phyloP scores from a whole-genome alignment of 257 asterid genomes.

The Mitragyna speciosa region DNA sequence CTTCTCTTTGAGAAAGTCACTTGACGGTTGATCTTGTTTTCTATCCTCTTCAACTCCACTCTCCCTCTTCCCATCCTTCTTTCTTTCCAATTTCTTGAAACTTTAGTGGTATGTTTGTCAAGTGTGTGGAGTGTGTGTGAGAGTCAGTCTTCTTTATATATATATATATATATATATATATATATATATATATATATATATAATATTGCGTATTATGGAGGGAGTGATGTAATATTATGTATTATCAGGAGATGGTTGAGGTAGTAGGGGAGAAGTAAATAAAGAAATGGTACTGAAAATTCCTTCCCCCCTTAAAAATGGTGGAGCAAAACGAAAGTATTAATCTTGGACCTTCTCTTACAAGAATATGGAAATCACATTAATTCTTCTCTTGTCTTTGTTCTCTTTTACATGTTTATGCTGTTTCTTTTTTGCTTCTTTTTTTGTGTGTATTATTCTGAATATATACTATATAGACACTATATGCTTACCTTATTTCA shows the following conservation, averaged over 20 bases:
- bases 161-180: neutral
- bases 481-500: conserved; percentile 10
- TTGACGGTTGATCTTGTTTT: conserved; percentile 93
- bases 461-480: neutral
- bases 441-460: neutral
- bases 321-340: conserved; percentile 14
- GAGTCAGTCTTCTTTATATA: neutral
- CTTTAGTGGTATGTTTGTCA: neutral
- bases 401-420: conserved; percentile 4
- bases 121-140: conserved; percentile 7
- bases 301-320: conserved; percentile 19
- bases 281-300: conserved; percentile 14
- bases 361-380: conserved; percentile 25
- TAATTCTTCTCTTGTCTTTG: neutral
- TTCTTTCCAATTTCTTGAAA: neutral
- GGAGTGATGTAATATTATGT: neutral
- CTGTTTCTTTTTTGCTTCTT: neutral
- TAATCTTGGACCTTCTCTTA: conserved; percentile 25
- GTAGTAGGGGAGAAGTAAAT: conserved; percentile 3
- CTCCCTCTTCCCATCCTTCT: conserved; percentile 86
- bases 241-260: conserved; percentile 15
- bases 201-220: conserved; percentile 7
- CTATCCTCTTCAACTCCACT: conserved; percentile 91
- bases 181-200: neutral
- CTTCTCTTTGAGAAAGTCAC: conserved; percentile 94